Base-by-base conservation (phyloP, 2,329 filamentous ascomycete species). In the Colletotrichum sp. region DNA sequence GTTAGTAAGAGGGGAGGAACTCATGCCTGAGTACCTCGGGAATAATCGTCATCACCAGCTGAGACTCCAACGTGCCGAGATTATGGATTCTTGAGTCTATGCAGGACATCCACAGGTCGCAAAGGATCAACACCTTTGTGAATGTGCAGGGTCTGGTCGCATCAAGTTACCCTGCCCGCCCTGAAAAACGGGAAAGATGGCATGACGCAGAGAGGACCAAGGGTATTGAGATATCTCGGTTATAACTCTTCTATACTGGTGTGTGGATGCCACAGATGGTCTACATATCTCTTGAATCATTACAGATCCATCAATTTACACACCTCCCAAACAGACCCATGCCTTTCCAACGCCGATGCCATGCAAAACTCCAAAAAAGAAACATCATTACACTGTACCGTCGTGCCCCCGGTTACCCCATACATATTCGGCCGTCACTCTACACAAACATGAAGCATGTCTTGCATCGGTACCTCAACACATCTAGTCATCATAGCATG, bases 271-370 rank as follows among this genome's bases (percentile, higher is more conserved):
- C 32, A 26, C 5, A 60, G n/a, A 36, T 28, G 16, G 26, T 60
- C 28, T 21, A 16, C 32, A 21, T 13, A 18, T 65, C 26, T 55
- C 21, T 30, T 6, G 13, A 21, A n/a, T 32, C 10, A 21, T 21
- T 24, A 16, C 44, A 18, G 26, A 21, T 15, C 49, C 26, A 60
- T 36, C 32, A 18, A 63, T 16, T 32, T 12, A 59, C 39, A 16
- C 8, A 39, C 7, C 26, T 26, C 24, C 21, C n/a, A 36, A 65
- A n/a, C 18, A 59, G 52, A 10, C 10, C 28, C 28, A 16, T 28
- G 34, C 28, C 55, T 15, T 30, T 52, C 59, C 24, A 76, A 77
- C 76, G 72, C 76, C 76, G 36, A 44, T 69, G 76, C 76, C 72
- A 77, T 77, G 76, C 76, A 76, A 57, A 63, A 64, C 52, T 57